Base-by-base conservation (phyloP, 1,139 yeast genomes). In the Debaryomyces psychrophilus region DNA sequence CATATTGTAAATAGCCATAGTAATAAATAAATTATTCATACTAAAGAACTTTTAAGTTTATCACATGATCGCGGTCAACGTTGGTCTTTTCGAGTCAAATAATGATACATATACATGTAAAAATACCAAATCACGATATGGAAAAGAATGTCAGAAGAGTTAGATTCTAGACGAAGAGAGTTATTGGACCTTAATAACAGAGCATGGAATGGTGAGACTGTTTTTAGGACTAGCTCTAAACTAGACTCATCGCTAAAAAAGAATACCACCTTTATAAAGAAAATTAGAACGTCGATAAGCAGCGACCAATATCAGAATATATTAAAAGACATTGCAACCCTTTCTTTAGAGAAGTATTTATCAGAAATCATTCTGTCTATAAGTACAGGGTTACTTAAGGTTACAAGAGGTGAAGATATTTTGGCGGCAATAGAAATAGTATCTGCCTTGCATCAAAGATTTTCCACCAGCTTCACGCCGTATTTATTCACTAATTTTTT, bases 231-330 rank as follows among this genome's bases (percentile, higher is more conserved):
- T 1, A 60, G 72, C 1, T 51, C 61, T 12, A 74, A 77, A 40
- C 69, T 85, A 12, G 97, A 92, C 60, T 73, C 95, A 0, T 85
- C 93, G 44, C 69, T 92, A 50, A 92, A 90, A 71, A 88, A 86
- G 61, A 90, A 92, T 61, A 85, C 90, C 4, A 87, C 90, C 0
- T 88, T 90, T 56, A 84, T 90, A 47, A 86, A 85, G 59, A 86
- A 86, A 57, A 65, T 90, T 44, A 77, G 84, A 51, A 72, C 79
- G 3, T 74, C 85, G 2, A 68, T 90, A 37, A 77, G 69, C 31
- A 64, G 69, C 23, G 72, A 69, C 40, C 71, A 68, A 35, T 58
- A 55, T 41, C 57, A 60, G 4, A 61, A 74, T 4, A 64, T 88
- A 4, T 50, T 89, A 26, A 78, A 79, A 46, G 96, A 90, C 47